Evolutionary conservation across 2,329 filamentous ascomycete species (phyloP), one percentile per base, ranked within the genome.

Genomic region (Stemphylium beticola): DNA sequence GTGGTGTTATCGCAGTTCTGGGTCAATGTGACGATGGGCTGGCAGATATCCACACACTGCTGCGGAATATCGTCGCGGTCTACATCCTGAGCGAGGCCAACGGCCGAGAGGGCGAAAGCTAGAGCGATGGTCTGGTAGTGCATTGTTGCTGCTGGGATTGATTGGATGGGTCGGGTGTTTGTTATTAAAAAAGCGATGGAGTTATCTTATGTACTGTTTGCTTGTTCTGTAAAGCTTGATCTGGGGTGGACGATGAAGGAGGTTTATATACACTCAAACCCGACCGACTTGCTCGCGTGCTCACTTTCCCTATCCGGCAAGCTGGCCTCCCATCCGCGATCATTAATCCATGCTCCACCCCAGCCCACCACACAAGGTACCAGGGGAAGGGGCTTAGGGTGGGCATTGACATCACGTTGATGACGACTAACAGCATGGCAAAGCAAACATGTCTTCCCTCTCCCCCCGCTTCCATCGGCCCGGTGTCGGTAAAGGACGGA

Each of bases 71-170:
- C 43, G 5, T 53, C 49, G 10, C 14, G 29, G 36, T 53, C 49
- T 14, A 53, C 29, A 18, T 53, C 44, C 18, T 40, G 15, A 15
- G 49, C 49, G 10, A 53, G 49, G n/a, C 49, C 37, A 17, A 39
- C 33, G 22, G 49, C 36, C 9, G 49, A 40, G 4, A 53, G 37
- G 14, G 37, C 31, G 17, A 53, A 53, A 15, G 46, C 36, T 11
- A 53, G 9, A 12, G 49, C 49, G 49, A 53, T 29, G 29, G 38
- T 48, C 20, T 53, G 31, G 43, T 36, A 53, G 26, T 47, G 49
- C 49, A 53, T 53, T 22, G 15, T 31, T 15, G 38, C 12, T 15
- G 15, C n/a, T 18, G 38, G 39, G 24, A 22, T 46, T 24, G n/a
- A 15, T 34, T 46, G 24, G 6, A 22, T 15, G 18, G 2, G 43